Percentiles rank a stretch among this genome's conserved stretches.
These are phyloP conservation scores for Geotrichum siamense DNA, from an alignment of 1,139 yeast genomes.

Conservation along the genomic window DNA sequence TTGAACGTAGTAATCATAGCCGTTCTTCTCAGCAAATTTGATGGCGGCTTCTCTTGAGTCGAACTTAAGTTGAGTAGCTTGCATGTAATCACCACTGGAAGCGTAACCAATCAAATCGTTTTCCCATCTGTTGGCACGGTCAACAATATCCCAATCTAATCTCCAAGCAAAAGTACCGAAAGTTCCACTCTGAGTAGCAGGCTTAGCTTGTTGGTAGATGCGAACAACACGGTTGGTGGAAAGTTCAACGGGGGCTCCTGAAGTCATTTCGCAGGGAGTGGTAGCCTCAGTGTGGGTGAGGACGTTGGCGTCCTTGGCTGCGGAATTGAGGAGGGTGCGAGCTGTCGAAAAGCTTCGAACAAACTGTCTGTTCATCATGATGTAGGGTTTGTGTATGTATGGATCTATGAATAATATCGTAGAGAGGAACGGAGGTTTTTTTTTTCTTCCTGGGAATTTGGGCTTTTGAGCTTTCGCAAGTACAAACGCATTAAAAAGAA, in stretches of 20 bases:
- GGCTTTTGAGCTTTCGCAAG: too few species aligned
- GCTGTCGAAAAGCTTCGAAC: slow-evolving; percentile 3
- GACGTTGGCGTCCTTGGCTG: slow-evolving; percentile 5
- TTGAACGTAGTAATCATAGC: slow-evolving; percentile 79
- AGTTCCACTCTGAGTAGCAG: slow-evolving; percentile 73
- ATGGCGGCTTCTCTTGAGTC: slow-evolving; percentile 72
- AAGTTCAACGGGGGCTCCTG: slow-evolving; percentile 75
- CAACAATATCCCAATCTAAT: slow-evolving; percentile 76
- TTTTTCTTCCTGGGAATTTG: too few species aligned
- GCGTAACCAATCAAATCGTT: slow-evolving; percentile 86
- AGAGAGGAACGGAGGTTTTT: too few species aligned
- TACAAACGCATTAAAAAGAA: too few species aligned
- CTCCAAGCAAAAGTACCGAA: slow-evolving; percentile 50
- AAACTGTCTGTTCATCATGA: slow-evolving; percentile 1
- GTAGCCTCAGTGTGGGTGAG: slow-evolving; percentile 16
- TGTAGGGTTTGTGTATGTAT: too few species aligned
- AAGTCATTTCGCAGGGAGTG: slow-evolving; percentile 51
- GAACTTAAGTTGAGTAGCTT: slow-evolving; percentile 49
- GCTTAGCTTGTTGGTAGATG: slow-evolving; percentile 68
- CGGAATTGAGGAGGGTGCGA: slow-evolving; percentile 1
- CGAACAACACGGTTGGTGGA: slow-evolving; percentile 61
- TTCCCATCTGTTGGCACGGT: slow-evolving; percentile 81
- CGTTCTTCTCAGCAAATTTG: slow-evolving; percentile 70
- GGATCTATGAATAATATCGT: too few species aligned
- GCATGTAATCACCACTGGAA: slow-evolving; percentile 71